These are phyloP conservation scores for Dactylella cylindrospora DNA, from an alignment of 2,329 filamentous ascomycete genomes.

Conservation along the genomic window DNA sequence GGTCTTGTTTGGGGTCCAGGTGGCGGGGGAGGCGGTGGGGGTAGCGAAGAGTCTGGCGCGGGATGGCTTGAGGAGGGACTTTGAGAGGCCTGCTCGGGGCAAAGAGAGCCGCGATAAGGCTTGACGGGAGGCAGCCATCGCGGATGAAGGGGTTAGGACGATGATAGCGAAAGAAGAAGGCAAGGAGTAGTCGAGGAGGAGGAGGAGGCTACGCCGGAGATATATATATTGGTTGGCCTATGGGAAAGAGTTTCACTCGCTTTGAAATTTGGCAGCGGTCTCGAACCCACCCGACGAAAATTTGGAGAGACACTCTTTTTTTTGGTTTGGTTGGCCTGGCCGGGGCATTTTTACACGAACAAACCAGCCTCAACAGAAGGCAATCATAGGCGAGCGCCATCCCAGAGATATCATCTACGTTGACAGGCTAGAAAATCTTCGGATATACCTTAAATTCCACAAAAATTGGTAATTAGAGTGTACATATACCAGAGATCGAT, in stretches of 20 bases:
- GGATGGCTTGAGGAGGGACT: slow-evolving; percentile 44
- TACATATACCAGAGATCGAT: neutral
- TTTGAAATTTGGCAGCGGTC: slow-evolving; percentile 14
- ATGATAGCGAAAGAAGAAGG: slow-evolving; percentile 7
- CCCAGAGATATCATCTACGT: too few species aligned
- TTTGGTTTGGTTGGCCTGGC: too few species aligned
- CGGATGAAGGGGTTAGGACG: slow-evolving; percentile 22
- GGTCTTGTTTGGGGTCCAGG: slow-evolving; percentile 68
- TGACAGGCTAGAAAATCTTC: neutral
- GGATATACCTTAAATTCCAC: neutral
- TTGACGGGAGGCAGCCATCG: slow-evolving; percentile 49
- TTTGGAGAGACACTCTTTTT: too few species aligned
- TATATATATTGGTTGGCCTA: too few species aligned
- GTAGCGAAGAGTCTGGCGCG: slow-evolving; percentile 45
- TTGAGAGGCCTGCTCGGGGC: slow-evolving; percentile 46
- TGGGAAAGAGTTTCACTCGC: too few species aligned
- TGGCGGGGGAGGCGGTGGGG: slow-evolving; percentile 52
- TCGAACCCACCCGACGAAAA: slow-evolving; percentile 43
- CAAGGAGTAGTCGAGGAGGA: slow-evolving; percentile 4
- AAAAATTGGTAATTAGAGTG: neutral
- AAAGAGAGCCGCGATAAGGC: slow-evolving; percentile 47
- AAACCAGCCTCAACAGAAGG: slow-evolving; percentile 21
- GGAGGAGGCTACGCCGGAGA: slow-evolving; percentile 1
- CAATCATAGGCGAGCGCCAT: slow-evolving; percentile 21
- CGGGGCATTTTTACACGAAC: slow-evolving; percentile 39